phyloP scores from a whole-genome alignment of 495 filamentous ascomycete species.

The Clohesyomyces aquaticus region DNA sequence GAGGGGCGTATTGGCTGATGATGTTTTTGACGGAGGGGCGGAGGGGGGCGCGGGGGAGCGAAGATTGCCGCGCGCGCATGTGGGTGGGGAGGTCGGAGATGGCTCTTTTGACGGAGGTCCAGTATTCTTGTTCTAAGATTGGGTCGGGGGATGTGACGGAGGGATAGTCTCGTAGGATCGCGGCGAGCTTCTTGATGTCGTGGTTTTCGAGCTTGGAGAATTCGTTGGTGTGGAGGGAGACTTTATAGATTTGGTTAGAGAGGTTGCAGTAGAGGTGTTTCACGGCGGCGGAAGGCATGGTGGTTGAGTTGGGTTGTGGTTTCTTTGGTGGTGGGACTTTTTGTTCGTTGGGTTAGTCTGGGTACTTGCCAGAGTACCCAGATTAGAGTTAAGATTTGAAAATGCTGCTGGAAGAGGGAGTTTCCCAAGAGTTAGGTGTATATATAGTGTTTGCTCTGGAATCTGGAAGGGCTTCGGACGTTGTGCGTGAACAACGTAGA shows the following conservation, averaged over 20 bases:
- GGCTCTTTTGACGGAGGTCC: neutral
- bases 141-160: neutral
- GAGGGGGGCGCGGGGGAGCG: neutral
- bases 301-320: too few relatives aligned
- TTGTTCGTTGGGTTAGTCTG: too few relatives aligned
- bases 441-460: neutral
- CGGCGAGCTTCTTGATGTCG: conserved; percentile 21
- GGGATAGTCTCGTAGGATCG: conserved; percentile 13
- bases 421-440: neutral
- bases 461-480: too few relatives aligned
- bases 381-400: neutral
- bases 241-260: too few relatives aligned
- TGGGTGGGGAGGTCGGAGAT: conserved; percentile 18
- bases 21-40: neutral
- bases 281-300: too few relatives aligned
- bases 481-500: neutral
- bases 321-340: too few relatives aligned
- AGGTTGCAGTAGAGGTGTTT: too few relatives aligned
- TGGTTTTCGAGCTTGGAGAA: conserved; percentile 1
- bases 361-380: too few relatives aligned
- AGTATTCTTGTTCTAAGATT: conserved; percentile 4
- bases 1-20: neutral
- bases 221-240: neutral
- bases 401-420: neutral
- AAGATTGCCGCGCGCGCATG: too few relatives aligned